Percentiles rank a stretch among this genome's conserved stretches.
Conservation (phyloP, 192 early-diverging fungal genomes). For the Umbelopsis vinacea region DNA sequence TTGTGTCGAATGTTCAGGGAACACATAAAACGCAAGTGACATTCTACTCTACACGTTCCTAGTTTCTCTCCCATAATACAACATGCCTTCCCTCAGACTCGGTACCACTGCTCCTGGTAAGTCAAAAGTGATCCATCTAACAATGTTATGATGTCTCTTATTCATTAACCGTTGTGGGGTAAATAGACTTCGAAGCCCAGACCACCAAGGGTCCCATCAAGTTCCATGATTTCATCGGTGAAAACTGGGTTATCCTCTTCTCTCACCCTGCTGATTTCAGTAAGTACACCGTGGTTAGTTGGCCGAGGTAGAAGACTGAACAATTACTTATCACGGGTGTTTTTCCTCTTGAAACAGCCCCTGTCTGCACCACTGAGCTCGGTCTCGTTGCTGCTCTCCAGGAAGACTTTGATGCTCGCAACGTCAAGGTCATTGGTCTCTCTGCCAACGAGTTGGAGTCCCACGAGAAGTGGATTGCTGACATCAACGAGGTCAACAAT, state of each 20-base stretch:
- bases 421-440: constrained; percentile 92
- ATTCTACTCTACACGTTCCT: too few relatives aligned
- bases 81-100: constrained; percentile 61
- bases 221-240: constrained; percentile 88
- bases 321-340: neutral
- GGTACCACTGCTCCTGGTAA: constrained; percentile 60
- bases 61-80: neutral
- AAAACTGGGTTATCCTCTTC: constrained; percentile 94
- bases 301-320: neutral
- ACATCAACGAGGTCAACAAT: constrained; percentile 91
- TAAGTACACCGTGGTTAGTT: constrained; percentile 32
- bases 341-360: constrained; percentile 49
- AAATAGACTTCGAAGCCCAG: constrained; percentile 74
- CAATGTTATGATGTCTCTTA: neutral
- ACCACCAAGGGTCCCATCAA: constrained; percentile 91
- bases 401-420: constrained; percentile 76
- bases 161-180: neutral
- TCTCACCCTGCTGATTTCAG: constrained; percentile 98
- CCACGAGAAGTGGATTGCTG: constrained; percentile 88
- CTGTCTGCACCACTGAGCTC: constrained; percentile 97
- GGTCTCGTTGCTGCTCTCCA: constrained; percentile 86
- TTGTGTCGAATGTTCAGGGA: constrained; percentile 2
- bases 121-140: neutral
- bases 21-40: neutral
- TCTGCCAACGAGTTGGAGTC: constrained; percentile 85